Evolutionary conservation across 2,329 filamentous ascomycete genomes (phyloP).

Genomic region (Penicillium sp.): DNA sequence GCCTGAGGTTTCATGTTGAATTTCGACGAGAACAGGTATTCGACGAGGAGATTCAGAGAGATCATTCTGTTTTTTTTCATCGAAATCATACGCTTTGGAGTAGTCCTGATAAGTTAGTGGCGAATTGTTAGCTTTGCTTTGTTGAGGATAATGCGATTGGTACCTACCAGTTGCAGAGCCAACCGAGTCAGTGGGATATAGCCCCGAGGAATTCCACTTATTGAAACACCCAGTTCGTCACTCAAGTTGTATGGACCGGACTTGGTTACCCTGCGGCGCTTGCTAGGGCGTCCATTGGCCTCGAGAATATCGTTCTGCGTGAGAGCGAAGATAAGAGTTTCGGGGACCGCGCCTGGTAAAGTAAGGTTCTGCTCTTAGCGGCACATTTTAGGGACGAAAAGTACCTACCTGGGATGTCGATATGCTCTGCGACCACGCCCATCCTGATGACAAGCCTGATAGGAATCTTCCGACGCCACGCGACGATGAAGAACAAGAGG

Average conservation of each 20-base stretch:
- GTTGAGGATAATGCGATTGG: conserved; percentile 4
- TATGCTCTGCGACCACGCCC: conserved; percentile 18
- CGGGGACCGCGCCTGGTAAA: conserved; percentile 29
- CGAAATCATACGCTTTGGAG: neutral
- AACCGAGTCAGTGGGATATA: conserved; percentile 41
- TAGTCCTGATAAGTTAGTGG: conserved; percentile 26
- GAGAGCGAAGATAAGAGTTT: conserved; percentile 31
- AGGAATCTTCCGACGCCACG: conserved; percentile 1
- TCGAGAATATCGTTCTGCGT: conserved; percentile 20
- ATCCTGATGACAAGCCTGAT: conserved; percentile 13
- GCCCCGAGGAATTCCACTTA: conserved; percentile 27
- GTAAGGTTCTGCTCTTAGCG: conserved; percentile 7
- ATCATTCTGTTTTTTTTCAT: neutral
- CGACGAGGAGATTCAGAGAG: neutral
- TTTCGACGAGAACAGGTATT: conserved; percentile 30
- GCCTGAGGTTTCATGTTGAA: conserved; percentile 6
- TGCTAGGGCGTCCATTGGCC: conserved; percentile 30
- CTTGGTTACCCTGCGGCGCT: conserved; percentile 39
- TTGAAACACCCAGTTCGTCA: conserved; percentile 21
- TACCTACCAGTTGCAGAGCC: conserved; percentile 37
- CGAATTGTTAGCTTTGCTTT: conserved; percentile 9
- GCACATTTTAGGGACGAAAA: neutral
- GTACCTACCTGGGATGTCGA: conserved; percentile 18
- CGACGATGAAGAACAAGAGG: neutral
- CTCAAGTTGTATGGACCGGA: conserved; percentile 25